Base-by-base conservation (phyloP, 768 basidiomycete genomes). In the Pisolithus albus region DNA sequence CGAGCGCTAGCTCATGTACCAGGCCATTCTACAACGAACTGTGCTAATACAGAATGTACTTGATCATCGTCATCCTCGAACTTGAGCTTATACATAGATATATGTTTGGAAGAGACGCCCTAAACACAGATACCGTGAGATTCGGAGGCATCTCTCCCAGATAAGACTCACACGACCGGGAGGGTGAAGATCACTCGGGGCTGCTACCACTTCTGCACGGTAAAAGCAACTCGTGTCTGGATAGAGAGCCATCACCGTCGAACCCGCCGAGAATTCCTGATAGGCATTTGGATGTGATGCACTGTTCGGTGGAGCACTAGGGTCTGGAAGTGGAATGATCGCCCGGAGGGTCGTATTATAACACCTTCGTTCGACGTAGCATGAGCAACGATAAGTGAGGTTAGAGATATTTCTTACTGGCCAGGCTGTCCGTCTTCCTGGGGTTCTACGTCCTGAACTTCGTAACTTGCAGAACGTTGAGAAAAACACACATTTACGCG, bases 211-310 rank as follows among this genome's bases (percentile, higher is more conserved):
- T 60, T 89, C 86, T 7, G 90, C 90, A 24, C 86, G 84, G 61
- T 92, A 92, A 72, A 92, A 92, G 64, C 87, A 90, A 58, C 88
- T 92, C 0, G 90, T 92, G 61, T 92, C 90, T 0, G 90, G 90
- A 67, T 91, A 92, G n/a, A 92, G 71, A 1, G 88, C 90, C 78
- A 92, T 80, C 9, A 92, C 90, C 0, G 77, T 86, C 19, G 84
- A 81, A 4, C 88, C 83, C 0, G 78, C 69, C 21, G 78, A 70
- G 63, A 89, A 92, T 56, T 83, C 83, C 42, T 81, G 86, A 62
- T 89, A 88, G 4, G 80, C 75, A 58, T 74, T 80, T 38, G 82
- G 72, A 68, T 89, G 86, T 16, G 83, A 74, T 0, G 86, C 75
- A 61, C 69, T 82, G 43, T 76, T 78, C 26, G 73, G 64, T 9